These are phyloP conservation scores for Cymbidium sinense DNA, from an alignment of 106 monocot species.

Conservation along the genomic window DNA sequence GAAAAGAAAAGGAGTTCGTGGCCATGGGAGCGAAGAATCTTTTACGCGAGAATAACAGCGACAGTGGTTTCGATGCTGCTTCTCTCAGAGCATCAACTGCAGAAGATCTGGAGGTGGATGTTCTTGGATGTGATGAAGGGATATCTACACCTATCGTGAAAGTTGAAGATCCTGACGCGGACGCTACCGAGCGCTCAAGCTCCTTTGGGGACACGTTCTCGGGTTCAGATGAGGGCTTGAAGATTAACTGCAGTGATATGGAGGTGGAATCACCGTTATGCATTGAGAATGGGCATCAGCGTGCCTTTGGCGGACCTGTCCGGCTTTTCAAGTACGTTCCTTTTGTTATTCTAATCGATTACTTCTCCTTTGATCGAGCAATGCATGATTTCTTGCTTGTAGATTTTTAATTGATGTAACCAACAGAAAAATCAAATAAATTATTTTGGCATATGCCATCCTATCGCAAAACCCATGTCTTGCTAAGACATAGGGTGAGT, in stretches of 20 bases:
- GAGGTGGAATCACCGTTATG: conserved; percentile 17
- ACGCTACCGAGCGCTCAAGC: conserved; percentile 19
- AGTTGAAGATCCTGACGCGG: not conserved
- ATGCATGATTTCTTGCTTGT: not conserved
- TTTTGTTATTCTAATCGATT: not conserved
- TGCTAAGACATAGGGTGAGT: too few relatives aligned
- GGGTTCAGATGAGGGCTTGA: conserved; percentile 10
- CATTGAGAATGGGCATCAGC: conserved; percentile 2
- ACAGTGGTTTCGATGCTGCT: not conserved
- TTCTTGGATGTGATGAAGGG: conserved; percentile 8
- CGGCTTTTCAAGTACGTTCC: conserved; percentile 19
- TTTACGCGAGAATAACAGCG: not conserved
- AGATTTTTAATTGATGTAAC: not conserved
- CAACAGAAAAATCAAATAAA: too few relatives aligned
- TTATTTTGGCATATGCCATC: too few relatives aligned
- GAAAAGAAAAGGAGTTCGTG: not conserved
- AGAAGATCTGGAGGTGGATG: conserved; percentile 18
- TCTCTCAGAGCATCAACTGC: not conserved
- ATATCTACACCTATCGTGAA: not conserved
- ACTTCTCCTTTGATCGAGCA: not conserved
- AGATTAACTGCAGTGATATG: conserved; percentile 6
- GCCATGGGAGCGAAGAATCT: not conserved
- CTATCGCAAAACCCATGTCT: too few relatives aligned
- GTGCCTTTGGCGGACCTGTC: not conserved
- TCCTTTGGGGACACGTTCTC: conserved; percentile 25